These are phyloP conservation scores for Solanum aculeatissimum DNA, from an alignment of 305 asterid species.

Conservation along the genomic window DNA sequence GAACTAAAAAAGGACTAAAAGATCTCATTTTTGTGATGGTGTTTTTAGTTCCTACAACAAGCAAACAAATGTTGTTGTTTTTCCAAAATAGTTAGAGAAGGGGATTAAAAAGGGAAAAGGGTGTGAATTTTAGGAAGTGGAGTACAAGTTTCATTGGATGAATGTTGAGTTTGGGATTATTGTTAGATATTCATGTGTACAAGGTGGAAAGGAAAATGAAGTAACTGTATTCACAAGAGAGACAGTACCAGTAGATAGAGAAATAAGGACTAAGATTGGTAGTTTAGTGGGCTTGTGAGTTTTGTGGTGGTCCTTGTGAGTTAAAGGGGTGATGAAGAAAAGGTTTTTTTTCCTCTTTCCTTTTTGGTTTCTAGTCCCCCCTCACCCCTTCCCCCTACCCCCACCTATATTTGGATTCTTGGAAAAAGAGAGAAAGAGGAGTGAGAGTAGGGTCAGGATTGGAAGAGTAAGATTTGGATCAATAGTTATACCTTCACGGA, in stretches of 20 bases:
- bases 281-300: background rate
- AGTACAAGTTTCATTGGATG: background rate
- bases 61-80: background rate
- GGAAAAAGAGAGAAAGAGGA: background rate
- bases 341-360: background rate
- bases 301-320: slow-evolving; percentile 2
- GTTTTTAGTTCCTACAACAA: background rate
- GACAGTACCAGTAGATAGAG: background rate
- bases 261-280: background rate
- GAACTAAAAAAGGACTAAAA: background rate
- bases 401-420: background rate
- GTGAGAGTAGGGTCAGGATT: background rate
- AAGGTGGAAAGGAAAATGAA: slow-evolving; percentile 11
- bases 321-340: background rate
- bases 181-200: slow-evolving; percentile 10
- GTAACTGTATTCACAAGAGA: slow-evolving; percentile 21
- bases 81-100: background rate
- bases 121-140: background rate
- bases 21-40: background rate
- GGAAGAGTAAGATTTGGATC: background rate
- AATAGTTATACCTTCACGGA: background rate
- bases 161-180: slow-evolving; percentile 12
- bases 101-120: background rate
- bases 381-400: no score
- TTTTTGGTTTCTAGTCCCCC: background rate